Evolutionary conservation across 768 basidiomycete genomes (phyloP).

Genomic region (Agaricus subrufescens): DNA sequence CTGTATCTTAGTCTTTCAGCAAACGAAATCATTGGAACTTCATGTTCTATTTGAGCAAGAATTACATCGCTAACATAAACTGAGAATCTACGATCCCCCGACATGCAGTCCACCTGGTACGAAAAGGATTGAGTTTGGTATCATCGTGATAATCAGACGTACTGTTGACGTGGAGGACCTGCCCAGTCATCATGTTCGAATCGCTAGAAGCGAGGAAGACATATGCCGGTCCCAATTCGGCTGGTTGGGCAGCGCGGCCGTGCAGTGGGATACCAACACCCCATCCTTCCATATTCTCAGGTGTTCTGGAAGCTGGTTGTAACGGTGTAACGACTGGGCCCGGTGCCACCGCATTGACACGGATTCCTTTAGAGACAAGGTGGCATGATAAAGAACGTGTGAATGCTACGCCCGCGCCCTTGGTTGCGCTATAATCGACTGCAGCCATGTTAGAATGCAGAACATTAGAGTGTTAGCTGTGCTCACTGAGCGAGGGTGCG

Average conservation of each 20-base stretch:
- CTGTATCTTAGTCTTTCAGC: too few relatives aligned
- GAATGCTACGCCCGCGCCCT: slow-evolving; percentile 56
- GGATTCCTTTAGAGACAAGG: slow-evolving; percentile 50
- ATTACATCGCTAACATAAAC: too few relatives aligned
- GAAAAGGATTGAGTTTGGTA: neutral
- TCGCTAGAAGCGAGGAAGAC: slow-evolving; percentile 49
- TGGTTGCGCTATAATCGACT: slow-evolving; percentile 53
- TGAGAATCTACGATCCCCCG: slow-evolving; percentile 16
- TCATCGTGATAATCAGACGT: slow-evolving; percentile 1
- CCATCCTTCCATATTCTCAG: slow-evolving; percentile 53
- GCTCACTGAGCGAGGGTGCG: slow-evolving; percentile 21
- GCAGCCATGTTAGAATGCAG: neutral
- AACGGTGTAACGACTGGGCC: slow-evolving; percentile 57
- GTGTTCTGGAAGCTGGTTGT: slow-evolving; percentile 48
- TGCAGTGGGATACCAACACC: slow-evolving; percentile 44
- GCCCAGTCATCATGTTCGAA: slow-evolving; percentile 34
- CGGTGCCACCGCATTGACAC: slow-evolving; percentile 49
- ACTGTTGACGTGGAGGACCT: slow-evolving; percentile 33
- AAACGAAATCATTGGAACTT: too few relatives aligned
- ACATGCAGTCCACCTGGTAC: slow-evolving; percentile 17
- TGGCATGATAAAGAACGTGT: slow-evolving; percentile 51
- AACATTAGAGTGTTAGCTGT: slow-evolving; percentile 10
- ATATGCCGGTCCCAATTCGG: slow-evolving; percentile 47
- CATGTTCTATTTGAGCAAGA: too few relatives aligned
- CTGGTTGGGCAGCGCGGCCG: slow-evolving; percentile 46